Conservation (phyloP, 306 rosid species). For the Quercus suber region DNA sequence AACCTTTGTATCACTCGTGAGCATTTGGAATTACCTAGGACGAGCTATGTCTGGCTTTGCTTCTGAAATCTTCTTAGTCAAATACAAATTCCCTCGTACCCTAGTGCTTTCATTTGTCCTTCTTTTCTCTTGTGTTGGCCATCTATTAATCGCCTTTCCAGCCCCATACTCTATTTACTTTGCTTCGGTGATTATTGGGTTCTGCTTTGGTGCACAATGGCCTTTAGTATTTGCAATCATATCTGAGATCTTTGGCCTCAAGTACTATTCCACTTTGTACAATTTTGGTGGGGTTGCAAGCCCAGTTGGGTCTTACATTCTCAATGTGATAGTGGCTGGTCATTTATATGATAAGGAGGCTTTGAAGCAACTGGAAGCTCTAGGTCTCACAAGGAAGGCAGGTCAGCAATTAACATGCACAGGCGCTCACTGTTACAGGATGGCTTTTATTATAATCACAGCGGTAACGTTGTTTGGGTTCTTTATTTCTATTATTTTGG, state of each 20-base stretch:
- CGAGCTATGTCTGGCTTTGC: constrained; percentile 43
- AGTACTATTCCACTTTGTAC: constrained; percentile 60
- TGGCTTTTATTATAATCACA: constrained; percentile 55
- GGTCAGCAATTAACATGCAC: constrained; percentile 49
- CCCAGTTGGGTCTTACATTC: constrained; percentile 55
- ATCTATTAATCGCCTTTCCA: constrained; percentile 54
- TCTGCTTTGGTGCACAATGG: constrained; percentile 67
- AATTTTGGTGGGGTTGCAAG: constrained; percentile 45
- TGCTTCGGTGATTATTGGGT: constrained; percentile 54
- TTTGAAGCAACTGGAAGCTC: constrained; percentile 35
- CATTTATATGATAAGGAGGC: constrained; percentile 58
- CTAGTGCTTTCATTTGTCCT: constrained; percentile 43
- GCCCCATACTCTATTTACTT: constrained; percentile 54
- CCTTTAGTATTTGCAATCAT: constrained; percentile 63
- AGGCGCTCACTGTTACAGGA: constrained; percentile 45
- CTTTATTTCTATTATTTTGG: constrained; percentile 47
- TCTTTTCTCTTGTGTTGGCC: constrained; percentile 55
- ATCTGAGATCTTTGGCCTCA: constrained; percentile 69
- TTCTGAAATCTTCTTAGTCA: constrained; percentile 52
- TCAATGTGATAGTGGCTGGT: constrained; percentile 61
- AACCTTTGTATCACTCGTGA: constrained; percentile 64
- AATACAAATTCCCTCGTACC: constrained; percentile 62
- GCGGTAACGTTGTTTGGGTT: constrained; percentile 39
- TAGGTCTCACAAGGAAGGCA: constrained; percentile 26
- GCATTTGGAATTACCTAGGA: constrained; percentile 77